Evolutionary conservation across 1,284 basidiomycete species (phyloP).

Genomic region (Microbotryum violaceum): DNA sequence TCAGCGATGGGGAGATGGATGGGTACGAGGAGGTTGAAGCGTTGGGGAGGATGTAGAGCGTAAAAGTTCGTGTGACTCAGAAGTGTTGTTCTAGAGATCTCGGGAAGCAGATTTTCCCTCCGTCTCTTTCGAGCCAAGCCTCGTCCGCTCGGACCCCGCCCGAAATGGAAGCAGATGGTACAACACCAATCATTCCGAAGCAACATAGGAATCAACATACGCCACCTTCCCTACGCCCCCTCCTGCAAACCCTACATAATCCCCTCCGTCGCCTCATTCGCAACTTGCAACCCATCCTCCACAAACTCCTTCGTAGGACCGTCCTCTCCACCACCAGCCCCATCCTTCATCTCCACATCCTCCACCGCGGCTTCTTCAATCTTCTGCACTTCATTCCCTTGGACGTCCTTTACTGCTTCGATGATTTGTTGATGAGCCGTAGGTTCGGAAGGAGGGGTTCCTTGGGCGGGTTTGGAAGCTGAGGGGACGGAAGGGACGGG

Average conservation of each 20-base stretch:
- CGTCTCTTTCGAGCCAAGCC: too few species aligned
- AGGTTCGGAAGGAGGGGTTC: background rate
- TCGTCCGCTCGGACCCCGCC: too few species aligned
- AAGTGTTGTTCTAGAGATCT: too few species aligned
- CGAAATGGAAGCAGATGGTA: background rate
- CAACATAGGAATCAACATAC: background rate
- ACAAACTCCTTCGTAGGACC: background rate
- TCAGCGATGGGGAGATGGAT: slow-evolving; percentile 28
- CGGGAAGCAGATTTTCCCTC: too few species aligned
- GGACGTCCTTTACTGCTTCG: slow-evolving; percentile 6
- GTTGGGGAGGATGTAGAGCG: background rate
- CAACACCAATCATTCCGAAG: background rate
- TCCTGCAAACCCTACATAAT: background rate
- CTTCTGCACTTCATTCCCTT: background rate
- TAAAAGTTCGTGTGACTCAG: background rate
- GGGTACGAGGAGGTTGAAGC: slow-evolving; percentile 20
- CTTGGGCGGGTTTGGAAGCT: slow-evolving; percentile 7
- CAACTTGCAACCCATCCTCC: slow-evolving; percentile 8
- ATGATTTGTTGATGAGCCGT: slow-evolving; percentile 3
- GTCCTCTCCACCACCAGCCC: too few species aligned
- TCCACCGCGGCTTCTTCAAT: too few species aligned
- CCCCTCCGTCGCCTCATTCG: slow-evolving; percentile 8
- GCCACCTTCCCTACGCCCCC: background rate
- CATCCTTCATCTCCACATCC: slow-evolving; percentile 5
- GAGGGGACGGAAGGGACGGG: background rate